Evolutionary conservation across 108 stramenopile genomes (phyloP).

Genomic region (Asterionellopsis glacialis): DNA sequence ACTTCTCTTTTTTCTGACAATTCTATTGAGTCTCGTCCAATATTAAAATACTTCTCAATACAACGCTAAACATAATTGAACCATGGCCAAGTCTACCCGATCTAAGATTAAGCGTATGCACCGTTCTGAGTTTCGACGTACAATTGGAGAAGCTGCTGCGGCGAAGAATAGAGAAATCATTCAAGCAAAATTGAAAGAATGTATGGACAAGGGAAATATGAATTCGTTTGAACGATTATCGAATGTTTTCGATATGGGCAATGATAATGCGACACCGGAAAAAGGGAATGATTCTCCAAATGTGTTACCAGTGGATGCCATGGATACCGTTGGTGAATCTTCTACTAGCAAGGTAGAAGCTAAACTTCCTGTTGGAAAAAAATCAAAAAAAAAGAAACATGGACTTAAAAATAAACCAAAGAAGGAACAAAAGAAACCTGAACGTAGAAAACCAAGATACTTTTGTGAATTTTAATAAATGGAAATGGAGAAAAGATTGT

Average conservation of each 20-base stretch:
- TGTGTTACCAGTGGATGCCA: not conserved
- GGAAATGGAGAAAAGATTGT: not conserved
- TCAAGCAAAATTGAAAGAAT: conserved; percentile 2
- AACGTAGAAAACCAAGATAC: not conserved
- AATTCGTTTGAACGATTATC: not conserved
- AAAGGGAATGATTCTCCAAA: not conserved
- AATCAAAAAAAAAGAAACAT: not conserved
- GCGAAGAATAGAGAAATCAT: not conserved
- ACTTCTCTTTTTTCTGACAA: no score
- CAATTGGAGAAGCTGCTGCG: conserved; percentile 1
- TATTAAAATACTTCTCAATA: no score
- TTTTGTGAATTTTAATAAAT: not conserved
- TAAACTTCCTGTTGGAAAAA: not conserved
- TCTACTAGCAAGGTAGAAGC: not conserved
- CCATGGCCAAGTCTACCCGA: conserved; percentile 1
- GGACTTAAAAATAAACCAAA: not conserved
- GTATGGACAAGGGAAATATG: conserved; percentile 7
- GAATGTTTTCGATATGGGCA: not conserved
- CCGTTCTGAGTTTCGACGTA: conserved; percentile 7
- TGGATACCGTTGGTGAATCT: not conserved
- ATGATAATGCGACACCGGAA: not conserved
- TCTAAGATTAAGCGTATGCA: conserved; percentile 8
- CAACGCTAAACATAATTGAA: not conserved
- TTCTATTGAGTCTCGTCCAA: no score
- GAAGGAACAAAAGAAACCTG: not conserved